Evolutionary conservation across 495 filamentous ascomycete species (phyloP).

Genomic region (Penicillium samsonianum): DNA sequence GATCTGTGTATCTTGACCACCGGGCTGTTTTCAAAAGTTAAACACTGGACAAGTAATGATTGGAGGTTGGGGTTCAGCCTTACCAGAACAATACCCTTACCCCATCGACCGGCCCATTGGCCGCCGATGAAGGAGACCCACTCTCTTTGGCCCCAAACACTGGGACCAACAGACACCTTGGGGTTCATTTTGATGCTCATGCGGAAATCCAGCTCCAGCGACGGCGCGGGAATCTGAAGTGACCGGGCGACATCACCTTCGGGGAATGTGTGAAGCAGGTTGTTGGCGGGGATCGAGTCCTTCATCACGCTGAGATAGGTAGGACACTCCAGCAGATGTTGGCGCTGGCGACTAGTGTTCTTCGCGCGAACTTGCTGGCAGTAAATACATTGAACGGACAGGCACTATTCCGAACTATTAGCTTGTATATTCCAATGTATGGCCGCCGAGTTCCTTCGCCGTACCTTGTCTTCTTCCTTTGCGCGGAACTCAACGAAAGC

Average conservation of each 20-base stretch:
- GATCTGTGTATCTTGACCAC: slow-evolving; percentile 61
- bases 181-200: slow-evolving; percentile 63
- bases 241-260: slow-evolving; percentile 55
- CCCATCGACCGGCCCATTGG: slow-evolving; percentile 62
- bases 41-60: background rate
- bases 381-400: slow-evolving; percentile 60
- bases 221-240: slow-evolving; percentile 56
- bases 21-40: slow-evolving; percentile 44
- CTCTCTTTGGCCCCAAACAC: slow-evolving; percentile 58
- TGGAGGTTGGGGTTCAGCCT: slow-evolving; percentile 21
- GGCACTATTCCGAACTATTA: slow-evolving; percentile 39
- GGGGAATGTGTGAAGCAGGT: slow-evolving; percentile 57
- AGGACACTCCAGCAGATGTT: slow-evolving; percentile 56
- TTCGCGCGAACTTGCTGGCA: slow-evolving; percentile 59
- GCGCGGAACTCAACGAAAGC: slow-evolving; percentile 59
- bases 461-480: slow-evolving; percentile 59
- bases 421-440: background rate
- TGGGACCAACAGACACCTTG: slow-evolving; percentile 53
- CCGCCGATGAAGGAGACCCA: slow-evolving; percentile 60
- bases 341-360: slow-evolving; percentile 57
- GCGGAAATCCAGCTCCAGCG: slow-evolving; percentile 61
- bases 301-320: slow-evolving; percentile 60
- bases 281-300: slow-evolving; percentile 59
- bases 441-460: slow-evolving; percentile 6
- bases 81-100: slow-evolving; percentile 60